Evolutionary conservation across 768 basidiomycete species (phyloP).

Genomic region (Melanogaster broomeanus): DNA sequence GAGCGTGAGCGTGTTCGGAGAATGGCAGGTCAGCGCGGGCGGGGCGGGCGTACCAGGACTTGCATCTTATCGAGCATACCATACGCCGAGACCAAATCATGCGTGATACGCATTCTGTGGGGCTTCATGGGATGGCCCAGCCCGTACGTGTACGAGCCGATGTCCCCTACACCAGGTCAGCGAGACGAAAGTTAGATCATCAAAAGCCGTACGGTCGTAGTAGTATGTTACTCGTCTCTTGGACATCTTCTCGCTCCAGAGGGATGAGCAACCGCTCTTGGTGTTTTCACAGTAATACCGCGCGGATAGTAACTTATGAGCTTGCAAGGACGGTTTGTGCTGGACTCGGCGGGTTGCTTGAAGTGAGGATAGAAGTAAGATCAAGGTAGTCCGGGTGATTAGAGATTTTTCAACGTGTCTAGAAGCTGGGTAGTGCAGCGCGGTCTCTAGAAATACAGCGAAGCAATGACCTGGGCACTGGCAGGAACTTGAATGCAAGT

Average conservation of each 20-base stretch:
- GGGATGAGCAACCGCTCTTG: too few species aligned
- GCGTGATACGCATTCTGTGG: conserved; percentile 90
- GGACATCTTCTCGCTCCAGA: conserved; percentile 61
- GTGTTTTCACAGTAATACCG: too few species aligned
- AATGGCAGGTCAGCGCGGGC: neutral
- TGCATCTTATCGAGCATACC: conserved; percentile 95
- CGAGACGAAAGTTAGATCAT: neutral
- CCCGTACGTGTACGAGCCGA: conserved; percentile 80
- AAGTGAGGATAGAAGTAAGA: too few species aligned
- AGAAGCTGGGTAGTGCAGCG: too few species aligned
- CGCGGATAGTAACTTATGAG: too few species aligned
- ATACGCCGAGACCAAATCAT: conserved; percentile 89
- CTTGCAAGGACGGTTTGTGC: too few species aligned
- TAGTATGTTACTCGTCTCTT: conserved; percentile 78
- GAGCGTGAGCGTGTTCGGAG: neutral
- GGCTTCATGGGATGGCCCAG: conserved; percentile 96
- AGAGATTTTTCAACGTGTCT: too few species aligned
- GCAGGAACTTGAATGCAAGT: too few species aligned
- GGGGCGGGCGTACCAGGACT: conserved; percentile 57
- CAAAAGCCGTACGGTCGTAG: conserved; percentile 61
- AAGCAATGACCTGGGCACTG: too few species aligned
- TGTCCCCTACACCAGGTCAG: conserved; percentile 51
- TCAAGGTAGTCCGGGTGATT: too few species aligned
- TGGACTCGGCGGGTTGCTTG: too few species aligned
- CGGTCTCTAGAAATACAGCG: too few species aligned